Base-by-base conservation (phyloP, 2,329 filamentous ascomycete genomes). In the Lachnum nothofagi region DNA sequence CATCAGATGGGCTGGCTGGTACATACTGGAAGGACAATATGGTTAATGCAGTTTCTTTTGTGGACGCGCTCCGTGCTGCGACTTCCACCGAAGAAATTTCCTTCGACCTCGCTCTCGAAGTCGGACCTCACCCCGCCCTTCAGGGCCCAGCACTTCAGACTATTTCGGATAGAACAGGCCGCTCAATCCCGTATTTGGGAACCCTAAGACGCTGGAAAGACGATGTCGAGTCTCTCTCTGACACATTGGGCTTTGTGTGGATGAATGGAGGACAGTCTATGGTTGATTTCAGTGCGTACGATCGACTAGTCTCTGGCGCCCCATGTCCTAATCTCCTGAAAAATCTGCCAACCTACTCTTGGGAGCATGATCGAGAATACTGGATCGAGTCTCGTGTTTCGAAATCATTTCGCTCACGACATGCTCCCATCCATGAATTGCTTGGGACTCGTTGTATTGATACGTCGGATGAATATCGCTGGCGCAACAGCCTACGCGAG, bases 21-120 rank as follows among this genome's bases (percentile, higher is more conserved):
- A 10, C n/a, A 8, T 62, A 62, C 34, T 62, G 59, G 59, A 43
- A 42, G 9, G 56, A 64, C 2, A 78, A 78, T 44, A 60, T 78
- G 56, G 46, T 60, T 0, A 56, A 58, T 2, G 48, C 68, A 1
- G 75, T 78, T 7, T 60, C 68, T 5, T 78, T 73, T 50, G 55
- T 65, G 7, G 55, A 62, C 5, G 73, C 72, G 0, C 50, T 76
- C 3, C 42, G 45, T 23, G 7, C 3, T 17, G 48, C 56, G 4
- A 40, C 56, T 39, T 19, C 42, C 10, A 33, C 48, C n/a, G 23
- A 43, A 27, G 25, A 6, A 4, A 42, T 41, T 6, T 34, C 31
- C 9, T 51, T 54, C n/a, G 52, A 57, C 16, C 23, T 56, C 9
- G 49, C 39, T 2, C 27, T 60, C 9, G 59, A 62, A 47, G 41